These are phyloP conservation scores for Musa beccarii DNA, from an alignment of 176 grass and related monocot genomes.

Conservation along the genomic window DNA sequence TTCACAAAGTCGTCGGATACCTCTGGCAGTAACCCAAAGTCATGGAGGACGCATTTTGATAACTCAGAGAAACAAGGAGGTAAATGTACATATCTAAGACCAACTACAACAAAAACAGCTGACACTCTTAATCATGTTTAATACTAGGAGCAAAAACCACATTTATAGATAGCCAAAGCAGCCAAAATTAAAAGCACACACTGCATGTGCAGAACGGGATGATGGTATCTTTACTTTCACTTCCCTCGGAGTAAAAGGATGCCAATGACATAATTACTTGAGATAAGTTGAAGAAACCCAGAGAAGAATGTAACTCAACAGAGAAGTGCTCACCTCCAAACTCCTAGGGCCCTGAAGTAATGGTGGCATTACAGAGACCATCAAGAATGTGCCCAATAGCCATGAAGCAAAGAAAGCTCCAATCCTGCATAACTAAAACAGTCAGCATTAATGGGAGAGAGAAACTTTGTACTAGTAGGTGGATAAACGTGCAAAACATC, in stretches of 20 bases:
- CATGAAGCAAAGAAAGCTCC: slow-evolving; percentile 84
- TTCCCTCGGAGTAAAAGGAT: background rate
- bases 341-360: slow-evolving; percentile 65
- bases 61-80: too few relatives aligned
- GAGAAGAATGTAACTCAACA: slow-evolving; percentile 68
- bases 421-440: slow-evolving; percentile 42
- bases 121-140: background rate
- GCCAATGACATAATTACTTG: slow-evolving; percentile 35
- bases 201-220: background rate
- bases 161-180: background rate
- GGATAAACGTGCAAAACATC: background rate
- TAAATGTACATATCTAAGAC: too few relatives aligned
- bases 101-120: background rate
- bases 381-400: slow-evolving; percentile 80
- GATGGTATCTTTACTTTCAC: background rate
- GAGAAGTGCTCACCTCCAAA: slow-evolving; percentile 82
- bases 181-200: background rate
- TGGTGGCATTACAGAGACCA: slow-evolving; percentile 85
- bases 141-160: background rate
- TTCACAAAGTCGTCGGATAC: too few relatives aligned
- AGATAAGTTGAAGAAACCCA: slow-evolving; percentile 78
- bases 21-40: background rate
- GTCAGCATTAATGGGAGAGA: slow-evolving; percentile 14
- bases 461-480: slow-evolving; percentile 3
- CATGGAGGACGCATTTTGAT: background rate